Percentiles rank a stretch among this genome's conserved stretches.
These are phyloP conservation scores for Panicum miliaceum DNA, from an alignment of 176 grass and related monocot genomes.

Conservation along the genomic window DNA sequence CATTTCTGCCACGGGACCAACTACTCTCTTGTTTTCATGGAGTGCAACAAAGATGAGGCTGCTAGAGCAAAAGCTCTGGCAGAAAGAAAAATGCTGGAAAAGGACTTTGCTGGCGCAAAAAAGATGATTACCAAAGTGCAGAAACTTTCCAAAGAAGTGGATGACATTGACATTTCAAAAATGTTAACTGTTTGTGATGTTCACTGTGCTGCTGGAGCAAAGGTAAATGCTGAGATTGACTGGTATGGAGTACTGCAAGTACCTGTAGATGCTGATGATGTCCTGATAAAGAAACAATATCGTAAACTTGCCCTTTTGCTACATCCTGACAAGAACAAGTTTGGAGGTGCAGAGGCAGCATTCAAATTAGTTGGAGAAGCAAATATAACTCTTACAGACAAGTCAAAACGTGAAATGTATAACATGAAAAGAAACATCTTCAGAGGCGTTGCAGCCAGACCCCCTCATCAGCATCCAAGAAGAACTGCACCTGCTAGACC, in stretches of 20 bases:
- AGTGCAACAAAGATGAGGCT: slow-evolving; percentile 95
- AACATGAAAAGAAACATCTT: slow-evolving; percentile 69
- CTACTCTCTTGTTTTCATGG: slow-evolving; percentile 58
- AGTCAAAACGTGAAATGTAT: slow-evolving; percentile 60
- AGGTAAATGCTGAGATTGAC: slow-evolving; percentile 74
- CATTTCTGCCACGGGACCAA: neutral
- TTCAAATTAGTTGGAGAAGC: slow-evolving; percentile 95
- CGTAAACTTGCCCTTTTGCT: slow-evolving; percentile 82
- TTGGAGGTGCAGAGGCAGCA: slow-evolving; percentile 80
- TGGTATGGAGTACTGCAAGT: slow-evolving; percentile 94
- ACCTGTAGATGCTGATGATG: slow-evolving; percentile 61
- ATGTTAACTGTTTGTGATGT: slow-evolving; percentile 93
- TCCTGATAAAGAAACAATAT: slow-evolving; percentile 79
- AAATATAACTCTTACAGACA: slow-evolving; percentile 65
- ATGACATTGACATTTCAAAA: slow-evolving; percentile 59
- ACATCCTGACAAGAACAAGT: slow-evolving; percentile 93
- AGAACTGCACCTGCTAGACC: slow-evolving; percentile 42
- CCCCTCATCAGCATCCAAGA: slow-evolving; percentile 45
- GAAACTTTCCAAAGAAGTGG: slow-evolving; percentile 63
- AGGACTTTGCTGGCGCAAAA: slow-evolving; percentile 71
- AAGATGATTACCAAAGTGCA: slow-evolving; percentile 78
- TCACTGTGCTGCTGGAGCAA: slow-evolving; percentile 61
- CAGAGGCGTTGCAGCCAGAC: slow-evolving; percentile 24
- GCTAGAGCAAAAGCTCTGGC: slow-evolving; percentile 70
- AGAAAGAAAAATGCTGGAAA: slow-evolving; percentile 69